Evolutionary conservation across 148 eudicot species (phyloP).

Genomic region (Fallopia convolvulus): DNA sequence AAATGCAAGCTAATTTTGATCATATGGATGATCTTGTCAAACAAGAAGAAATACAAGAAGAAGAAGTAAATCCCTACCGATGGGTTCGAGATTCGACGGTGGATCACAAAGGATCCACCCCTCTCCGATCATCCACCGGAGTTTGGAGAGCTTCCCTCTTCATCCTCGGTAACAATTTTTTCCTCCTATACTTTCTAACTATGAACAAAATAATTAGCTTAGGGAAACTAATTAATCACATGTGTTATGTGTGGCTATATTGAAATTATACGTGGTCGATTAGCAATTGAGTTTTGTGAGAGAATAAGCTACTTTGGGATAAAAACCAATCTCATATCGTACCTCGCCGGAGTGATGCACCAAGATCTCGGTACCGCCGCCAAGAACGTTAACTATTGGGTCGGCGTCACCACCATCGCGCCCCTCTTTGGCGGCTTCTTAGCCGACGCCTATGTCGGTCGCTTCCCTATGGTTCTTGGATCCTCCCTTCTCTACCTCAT

Average conservation of each 20-base stretch:
- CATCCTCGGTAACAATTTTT: constrained; percentile 46
- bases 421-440: constrained; percentile 73
- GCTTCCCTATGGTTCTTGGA: constrained; percentile 47
- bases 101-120: constrained; percentile 58
- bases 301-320: constrained; percentile 77
- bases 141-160: constrained; percentile 78
- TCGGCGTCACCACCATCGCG: constrained; percentile 70
- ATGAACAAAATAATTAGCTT: constrained; percentile 1
- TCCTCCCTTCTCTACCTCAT: constrained; percentile 53
- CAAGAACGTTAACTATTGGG: constrained; percentile 57
- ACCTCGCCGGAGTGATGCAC: constrained; percentile 65
- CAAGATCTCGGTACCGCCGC: constrained; percentile 66
- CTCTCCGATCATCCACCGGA: constrained; percentile 62
- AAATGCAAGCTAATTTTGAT: neutral
- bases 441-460: constrained; percentile 73
- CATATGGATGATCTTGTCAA: neutral
- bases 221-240: neutral
- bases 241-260: neutral
- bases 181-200: no score
- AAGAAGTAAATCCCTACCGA: constrained; percentile 16
- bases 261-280: neutral
- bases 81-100: constrained; percentile 71
- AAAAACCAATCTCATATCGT: constrained; percentile 61
- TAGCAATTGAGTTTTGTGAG: constrained; percentile 89
- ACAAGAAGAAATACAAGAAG: neutral